phyloP scores from a whole-genome alignment of 2,329 filamentous ascomycete genomes.

The Diaporthe vexans region DNA sequence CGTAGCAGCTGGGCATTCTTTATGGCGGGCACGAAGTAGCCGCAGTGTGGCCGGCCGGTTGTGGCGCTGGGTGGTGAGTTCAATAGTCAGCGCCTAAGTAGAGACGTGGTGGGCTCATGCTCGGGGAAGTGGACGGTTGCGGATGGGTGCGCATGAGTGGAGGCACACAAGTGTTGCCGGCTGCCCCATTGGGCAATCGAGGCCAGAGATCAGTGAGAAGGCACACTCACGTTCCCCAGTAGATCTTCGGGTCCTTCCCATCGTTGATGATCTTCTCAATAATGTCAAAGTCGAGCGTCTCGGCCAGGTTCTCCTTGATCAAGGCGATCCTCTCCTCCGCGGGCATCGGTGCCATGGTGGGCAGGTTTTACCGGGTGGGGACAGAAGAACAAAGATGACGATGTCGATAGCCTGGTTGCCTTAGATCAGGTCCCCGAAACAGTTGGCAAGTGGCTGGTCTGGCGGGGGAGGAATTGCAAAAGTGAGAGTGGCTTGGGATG shows the following conservation, averaged over 20 bases:
- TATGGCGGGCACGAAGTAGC: conserved; percentile 89
- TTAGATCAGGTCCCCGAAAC: not conserved
- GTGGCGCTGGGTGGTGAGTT: conserved; percentile 71
- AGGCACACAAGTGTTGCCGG: not conserved
- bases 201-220: not conserved
- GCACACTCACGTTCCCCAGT: conserved; percentile 75
- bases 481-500: not conserved
- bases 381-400: not conserved
- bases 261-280: conserved; percentile 80
- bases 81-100: conserved; percentile 27
- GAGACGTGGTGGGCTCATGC: not conserved
- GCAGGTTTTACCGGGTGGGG: not conserved
- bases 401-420: not conserved
- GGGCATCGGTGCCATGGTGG: conserved; percentile 70
- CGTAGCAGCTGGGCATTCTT: conserved; percentile 91
- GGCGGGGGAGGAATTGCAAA: not conserved
- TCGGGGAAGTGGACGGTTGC: not conserved
- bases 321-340: conserved; percentile 73
- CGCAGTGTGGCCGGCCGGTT: conserved; percentile 89
- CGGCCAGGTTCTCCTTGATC: conserved; percentile 84
- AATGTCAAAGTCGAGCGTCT: conserved; percentile 87
- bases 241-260: conserved; percentile 81
- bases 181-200: not conserved
- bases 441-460: not conserved
- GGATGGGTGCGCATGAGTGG: not conserved